Base-by-base conservation (phyloP, 352 stramenopile species). In the Pilasporangium apinafurcum region DNA sequence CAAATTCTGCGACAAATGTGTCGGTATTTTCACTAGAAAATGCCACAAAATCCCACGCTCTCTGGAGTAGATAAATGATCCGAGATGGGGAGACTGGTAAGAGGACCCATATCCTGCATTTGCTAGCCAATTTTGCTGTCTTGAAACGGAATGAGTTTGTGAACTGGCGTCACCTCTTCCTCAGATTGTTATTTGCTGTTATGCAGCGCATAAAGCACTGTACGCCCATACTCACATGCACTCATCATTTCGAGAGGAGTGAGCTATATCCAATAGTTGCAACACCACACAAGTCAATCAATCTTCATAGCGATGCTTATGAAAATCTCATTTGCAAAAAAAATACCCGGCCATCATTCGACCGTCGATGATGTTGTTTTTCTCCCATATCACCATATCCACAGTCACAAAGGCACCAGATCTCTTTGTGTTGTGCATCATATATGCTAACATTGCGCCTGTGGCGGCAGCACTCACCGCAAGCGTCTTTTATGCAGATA, bases 321-420 rank as follows among this genome's bases (percentile, higher is more conserved):
- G 44, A 51, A 29, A 16, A 42, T 24, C 32, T 51, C 17, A 26
- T 30, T 43, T n/a, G n/a, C n/a, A n/a, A n/a, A n/a, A n/a, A n/a
- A n/a, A n/a, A 17, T 31, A 83, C 69, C 75, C 62, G 36, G 71
- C 71, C 73, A 89, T 86, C 41, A 71, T 78, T 27, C 77, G 68
- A 4, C 77, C 73, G 17, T 74, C 73, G 0, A 62, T 44, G 47
- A 86, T 83, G 37, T 59, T 89, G 48, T 79, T 85, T 42, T 82
- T 73, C 34, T 89, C 77, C 77, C 77, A 89, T 9, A 86, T 54
- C 16, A 78, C 34, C 34, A 84, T 56, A 8, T 83, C 57, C 1
- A 39, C 37, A n/a, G n/a, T n/a, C 0, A 37, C 38, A 27, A 37
- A 44, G 32, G 51, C 43, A 14, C 51, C 20, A 27, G 48, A 33